Conservation (phyloP, 1,284 basidiomycete species). For the Microbotryum violaceum region DNA sequence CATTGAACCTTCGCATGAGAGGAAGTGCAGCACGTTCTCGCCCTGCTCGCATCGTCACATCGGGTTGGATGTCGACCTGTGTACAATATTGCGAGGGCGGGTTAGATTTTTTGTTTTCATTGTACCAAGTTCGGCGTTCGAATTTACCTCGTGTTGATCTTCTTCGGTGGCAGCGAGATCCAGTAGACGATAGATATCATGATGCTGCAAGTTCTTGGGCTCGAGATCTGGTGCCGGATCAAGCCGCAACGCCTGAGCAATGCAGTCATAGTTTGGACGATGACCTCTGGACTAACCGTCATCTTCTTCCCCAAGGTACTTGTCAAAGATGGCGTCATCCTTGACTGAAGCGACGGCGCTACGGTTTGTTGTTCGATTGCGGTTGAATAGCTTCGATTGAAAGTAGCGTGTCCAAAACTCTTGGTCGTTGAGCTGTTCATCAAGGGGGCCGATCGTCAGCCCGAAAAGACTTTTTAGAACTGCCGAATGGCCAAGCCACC, state of each 20-base stretch:
- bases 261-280: background rate
- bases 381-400: constrained; percentile 86
- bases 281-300: constrained; percentile 55
- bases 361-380: constrained; percentile 82
- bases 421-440: constrained; percentile 64
- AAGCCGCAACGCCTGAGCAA: background rate
- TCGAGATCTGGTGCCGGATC: constrained; percentile 57
- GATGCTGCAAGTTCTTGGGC: constrained; percentile 61
- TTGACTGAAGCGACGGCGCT: constrained; percentile 60
- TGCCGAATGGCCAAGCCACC: background rate
- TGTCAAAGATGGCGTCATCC: constrained; percentile 90
- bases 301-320: constrained; percentile 88
- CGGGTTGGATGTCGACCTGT: constrained; percentile 66
- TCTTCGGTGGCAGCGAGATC: constrained; percentile 81
- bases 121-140: background rate
- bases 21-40: constrained; percentile 78
- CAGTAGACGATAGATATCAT: constrained; percentile 67
- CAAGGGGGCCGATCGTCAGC: background rate
- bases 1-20: constrained; percentile 92
- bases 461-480: constrained; percentile 9
- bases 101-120: background rate
- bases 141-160: constrained; percentile 76
- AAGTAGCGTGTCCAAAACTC: constrained; percentile 98
- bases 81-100: background rate
- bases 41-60: constrained; percentile 93